These are phyloP conservation scores for Aspergillus novofumigatus DNA, from an alignment of 2,329 filamentous ascomycete genomes.

Conservation along the genomic window DNA sequence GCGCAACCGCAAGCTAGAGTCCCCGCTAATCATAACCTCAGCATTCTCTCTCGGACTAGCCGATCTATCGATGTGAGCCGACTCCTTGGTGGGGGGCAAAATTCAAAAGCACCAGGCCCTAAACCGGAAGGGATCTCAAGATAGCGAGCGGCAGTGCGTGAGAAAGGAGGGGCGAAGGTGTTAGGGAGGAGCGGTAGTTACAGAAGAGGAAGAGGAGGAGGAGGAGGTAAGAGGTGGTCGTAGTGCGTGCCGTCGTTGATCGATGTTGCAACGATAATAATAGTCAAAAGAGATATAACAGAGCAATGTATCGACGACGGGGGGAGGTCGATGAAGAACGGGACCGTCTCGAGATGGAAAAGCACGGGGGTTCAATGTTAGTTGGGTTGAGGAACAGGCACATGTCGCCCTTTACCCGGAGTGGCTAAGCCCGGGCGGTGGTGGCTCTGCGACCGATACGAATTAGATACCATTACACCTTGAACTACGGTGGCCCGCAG, in stretches of 20 bases:
- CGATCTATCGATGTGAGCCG: neutral
- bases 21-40: slow-evolving; percentile 39
- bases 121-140: neutral
- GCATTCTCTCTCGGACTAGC: slow-evolving; percentile 27
- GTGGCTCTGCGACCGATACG: slow-evolving; percentile 1
- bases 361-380: slow-evolving; percentile 15
- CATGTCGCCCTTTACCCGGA: slow-evolving; percentile 22
- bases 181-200: slow-evolving; percentile 2
- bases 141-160: neutral
- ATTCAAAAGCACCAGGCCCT: slow-evolving; percentile 1
- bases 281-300: neutral
- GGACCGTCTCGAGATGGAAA: slow-evolving; percentile 13
- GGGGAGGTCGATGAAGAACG: slow-evolving; percentile 7
- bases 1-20: slow-evolving; percentile 38
- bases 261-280: neutral
- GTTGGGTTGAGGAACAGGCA: slow-evolving; percentile 23
- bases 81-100: slow-evolving; percentile 4
- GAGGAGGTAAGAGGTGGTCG: slow-evolving; percentile 2
- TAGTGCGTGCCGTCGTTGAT: neutral
- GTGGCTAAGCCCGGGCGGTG: slow-evolving; percentile 9
- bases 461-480: too few species aligned
- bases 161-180: slow-evolving; percentile 1
- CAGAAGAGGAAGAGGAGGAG: slow-evolving; percentile 9
- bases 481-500: slow-evolving; percentile 17
- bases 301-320: neutral